Base-by-base conservation (phyloP, 495 filamentous ascomycete genomes). In the Chaetomidium leptoderma region DNA sequence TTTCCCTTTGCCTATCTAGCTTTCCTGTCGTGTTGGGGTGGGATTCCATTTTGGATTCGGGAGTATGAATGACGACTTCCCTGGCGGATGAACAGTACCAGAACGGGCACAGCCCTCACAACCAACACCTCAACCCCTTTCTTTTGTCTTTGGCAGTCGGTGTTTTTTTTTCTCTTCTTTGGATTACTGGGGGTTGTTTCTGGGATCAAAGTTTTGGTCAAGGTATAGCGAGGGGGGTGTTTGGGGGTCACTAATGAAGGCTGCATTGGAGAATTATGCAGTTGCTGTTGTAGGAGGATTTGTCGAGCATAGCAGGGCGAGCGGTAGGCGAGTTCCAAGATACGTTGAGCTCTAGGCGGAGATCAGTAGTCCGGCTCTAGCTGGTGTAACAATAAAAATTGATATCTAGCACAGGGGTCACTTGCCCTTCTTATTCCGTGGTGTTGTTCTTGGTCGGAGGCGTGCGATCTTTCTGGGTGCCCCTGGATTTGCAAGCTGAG, bases 381-480 rank as follows among this genome's bases (percentile, higher is more conserved):
- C 21, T 45, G 19, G 17, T 55, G 52, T 55, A 45, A 44, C 39
- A 55, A 55, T 55, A 55, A 29, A 55, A 44, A 26, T 30, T n/a
- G 50, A 53, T 30, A 42, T 40, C 9, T 9, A 53, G 26, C 19
- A 32, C 6, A 6, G 9, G 11, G 5, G 13, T n/a, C 16, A 11
- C 39, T 40, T 11, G 35, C 14, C 30, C 14, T 14, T 19, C 30
- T n/a, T 13, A n/a, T 7, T 30, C 2, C 44, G 24, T 27, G 2
- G 44, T 1, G 8, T 9, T 37, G 35, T 9, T 37, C 30, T n/a
- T n/a, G n/a, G n/a, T n/a, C n/a, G n/a, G n/a, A n/a, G n/a, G n/a
- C n/a, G n/a, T n/a, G n/a, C n/a, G n/a, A n/a, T n/a, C n/a, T n/a
- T n/a, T n/a, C n/a, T n/a, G n/a, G n/a, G n/a, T n/a, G n/a, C n/a